phyloP scores from a whole-genome alignment of 306 rosid species.

The Sesbania bispinosa region DNA sequence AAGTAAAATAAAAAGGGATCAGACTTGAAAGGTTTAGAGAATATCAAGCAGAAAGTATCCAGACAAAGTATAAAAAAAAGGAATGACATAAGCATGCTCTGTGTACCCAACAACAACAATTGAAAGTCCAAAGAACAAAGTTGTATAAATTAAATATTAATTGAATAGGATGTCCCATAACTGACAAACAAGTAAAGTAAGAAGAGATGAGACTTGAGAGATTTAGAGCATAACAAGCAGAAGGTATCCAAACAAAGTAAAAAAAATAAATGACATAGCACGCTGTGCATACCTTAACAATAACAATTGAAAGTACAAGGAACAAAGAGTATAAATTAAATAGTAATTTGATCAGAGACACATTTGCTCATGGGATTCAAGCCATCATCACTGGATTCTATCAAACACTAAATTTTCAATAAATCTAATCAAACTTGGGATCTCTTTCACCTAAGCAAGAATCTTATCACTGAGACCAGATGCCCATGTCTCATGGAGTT shows the following conservation, averaged over 20 bases:
- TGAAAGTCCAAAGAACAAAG: background rate
- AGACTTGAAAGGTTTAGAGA: background rate
- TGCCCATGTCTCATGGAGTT: background rate
- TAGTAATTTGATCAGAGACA: background rate
- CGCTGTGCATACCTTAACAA: conserved; percentile 1
- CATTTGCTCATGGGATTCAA: background rate
- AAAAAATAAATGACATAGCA: background rate
- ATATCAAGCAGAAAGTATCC: background rate
- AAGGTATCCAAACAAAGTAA: background rate
- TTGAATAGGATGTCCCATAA: too few species aligned
- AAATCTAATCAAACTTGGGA: conserved; percentile 10
- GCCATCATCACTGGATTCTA: background rate
- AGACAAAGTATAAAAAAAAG: background rate
- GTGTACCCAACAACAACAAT: background rate
- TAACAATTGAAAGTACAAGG: too few species aligned
- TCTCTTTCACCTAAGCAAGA: background rate
- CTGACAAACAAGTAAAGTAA: too few species aligned
- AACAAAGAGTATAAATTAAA: background rate
- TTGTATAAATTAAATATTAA: background rate
- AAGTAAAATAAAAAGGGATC: conserved; percentile 9
- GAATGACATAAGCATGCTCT: background rate
- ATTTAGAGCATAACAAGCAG: background rate
- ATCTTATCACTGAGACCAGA: background rate
- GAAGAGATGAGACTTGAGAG: background rate
- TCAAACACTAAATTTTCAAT: background rate